Evolutionary conservation across 129 eudicot genomes (phyloP), one percentile per base, ranked within the genome.

Genomic region (Kitagawia praeruptora): DNA sequence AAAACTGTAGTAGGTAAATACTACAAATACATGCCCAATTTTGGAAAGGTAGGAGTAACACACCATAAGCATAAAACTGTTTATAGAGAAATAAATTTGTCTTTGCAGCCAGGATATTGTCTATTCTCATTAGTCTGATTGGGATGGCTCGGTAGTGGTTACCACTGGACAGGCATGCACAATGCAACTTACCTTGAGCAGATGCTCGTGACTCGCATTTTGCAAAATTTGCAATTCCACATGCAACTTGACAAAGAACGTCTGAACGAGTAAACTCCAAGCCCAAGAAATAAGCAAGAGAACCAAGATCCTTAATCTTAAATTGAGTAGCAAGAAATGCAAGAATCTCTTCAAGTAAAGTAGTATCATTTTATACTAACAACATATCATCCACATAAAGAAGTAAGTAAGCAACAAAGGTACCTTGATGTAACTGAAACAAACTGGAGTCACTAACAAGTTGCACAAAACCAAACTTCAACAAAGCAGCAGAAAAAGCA

Each of bases 201-300:
- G 91, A 86, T 34, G 97, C 87, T 82, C 98, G 89, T 58, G 99
- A 96, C 82, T 96, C 99, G 76, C 99, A 96, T 84, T 96, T 96
- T 9, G 99, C 98, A 83, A 96, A 96, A 86, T 96, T 96, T 74
- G 99, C 99, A 81, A 96, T 89, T 45, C 99, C 99, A 28, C 99
- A 98, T 74, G 99, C 99, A 89, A 96, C 93, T 89, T 96, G 99
- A 58, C 97, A 89, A 70, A 96, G 95, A 80, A 96, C 99, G 37
- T 34, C 2, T 34, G 37, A 34, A 34, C 37, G 37, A 34, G 37
- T 34, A 34, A 34, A 34, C 37, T 34, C 37, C 37, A 34, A 2
- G 2, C 37, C 37, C 37, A 34, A 34, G 37, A 34, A 34, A 34
- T 34, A 34, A 34, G 1, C 37, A 34, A 34, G 37, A 1, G 37